Base-by-base conservation (phyloP, 2,329 filamentous ascomycete genomes). In the Helotiales sp. region DNA sequence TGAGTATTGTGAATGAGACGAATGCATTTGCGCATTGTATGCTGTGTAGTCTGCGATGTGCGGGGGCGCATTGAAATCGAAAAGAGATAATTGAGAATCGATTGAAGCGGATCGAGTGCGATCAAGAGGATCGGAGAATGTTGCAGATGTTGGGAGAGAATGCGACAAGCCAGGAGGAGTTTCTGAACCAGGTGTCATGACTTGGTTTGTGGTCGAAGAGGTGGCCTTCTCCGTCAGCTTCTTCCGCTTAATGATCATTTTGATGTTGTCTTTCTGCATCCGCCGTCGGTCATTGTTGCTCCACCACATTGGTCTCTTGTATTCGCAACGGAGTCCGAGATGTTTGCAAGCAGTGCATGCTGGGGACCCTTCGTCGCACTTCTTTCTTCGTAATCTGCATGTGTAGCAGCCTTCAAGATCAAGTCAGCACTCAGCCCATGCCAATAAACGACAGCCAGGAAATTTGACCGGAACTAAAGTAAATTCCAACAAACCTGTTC, bases 281-380 rank as follows among this genome's bases (percentile, higher is more conserved):
- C 91, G 88, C 73, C 96, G 87, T 77, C 91, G 89, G 71, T 97
- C 93, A 77, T 92, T 91, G 84, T 96, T 97, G 81, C 91, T 92
- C 96, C 96, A 99, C 96, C 96, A 99, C 82, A 92, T 88, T 43
- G 96, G 96, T 77, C 94, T 86, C 85, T 97, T 97, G 84, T 98
- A 99, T 84, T 98, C 93, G 83, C 96, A 99, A 76, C 86, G 85
- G 65, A 99, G 86, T 63, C 92, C 91, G 65, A 99, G 89, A 66
- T 78, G 75, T 73, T 87, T 89, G 85, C 88, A 90, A 69, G 88
- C 88, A 17, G 86, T 85, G 82, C 88, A 90, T 75, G 83, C 81
- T 62, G 87, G 86, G 43, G 83, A 81, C 70, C 86, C 87, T 79
- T 90, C 88, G 75, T 90, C 88, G 80, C 88, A 90, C 83, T 90